These are phyloP conservation scores for Chloromonas sp. DNA, from an alignment of 163 green algal genomes.

Conservation along the genomic window DNA sequence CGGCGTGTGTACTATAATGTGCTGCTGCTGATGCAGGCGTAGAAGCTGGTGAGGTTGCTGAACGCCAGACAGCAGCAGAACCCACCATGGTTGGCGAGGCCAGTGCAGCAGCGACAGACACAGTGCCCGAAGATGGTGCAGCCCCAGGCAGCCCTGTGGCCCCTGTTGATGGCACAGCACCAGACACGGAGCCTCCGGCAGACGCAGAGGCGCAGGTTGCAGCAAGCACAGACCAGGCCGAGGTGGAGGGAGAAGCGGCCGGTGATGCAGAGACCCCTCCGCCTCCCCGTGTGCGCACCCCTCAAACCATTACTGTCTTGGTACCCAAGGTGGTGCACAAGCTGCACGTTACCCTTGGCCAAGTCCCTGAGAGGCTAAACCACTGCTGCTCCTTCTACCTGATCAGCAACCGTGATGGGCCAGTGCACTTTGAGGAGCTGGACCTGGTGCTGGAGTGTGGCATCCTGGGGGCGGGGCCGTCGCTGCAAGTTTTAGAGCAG, in stretches of 20 bases:
- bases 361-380: conserved; percentile 26
- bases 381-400: conserved; percentile 38
- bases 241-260: not conserved
- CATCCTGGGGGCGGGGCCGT: conserved; percentile 46
- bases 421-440: conserved; percentile 30
- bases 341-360: conserved; percentile 24
- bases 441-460: conserved; percentile 46
- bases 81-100: not conserved
- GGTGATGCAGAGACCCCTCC: not conserved
- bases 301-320: conserved; percentile 18
- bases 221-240: not conserved
- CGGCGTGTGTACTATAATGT: no score
- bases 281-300: not conserved
- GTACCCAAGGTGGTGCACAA: conserved; percentile 28
- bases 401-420: conserved; percentile 25
- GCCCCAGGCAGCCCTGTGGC: not conserved
- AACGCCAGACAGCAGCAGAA: no score
- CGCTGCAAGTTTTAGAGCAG: conserved; percentile 48
- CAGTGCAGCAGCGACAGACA: not conserved
- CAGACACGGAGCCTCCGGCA: not conserved
- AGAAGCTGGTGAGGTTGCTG: no score
- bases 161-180: not conserved
- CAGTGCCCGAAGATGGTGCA: not conserved
- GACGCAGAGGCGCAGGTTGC: not conserved
- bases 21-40: no score